Percentiles rank a stretch among this genome's conserved stretches.
Evolutionary conservation across 768 basidiomycete species (phyloP).

Genomic region (Pleurotus tuoliensis): DNA sequence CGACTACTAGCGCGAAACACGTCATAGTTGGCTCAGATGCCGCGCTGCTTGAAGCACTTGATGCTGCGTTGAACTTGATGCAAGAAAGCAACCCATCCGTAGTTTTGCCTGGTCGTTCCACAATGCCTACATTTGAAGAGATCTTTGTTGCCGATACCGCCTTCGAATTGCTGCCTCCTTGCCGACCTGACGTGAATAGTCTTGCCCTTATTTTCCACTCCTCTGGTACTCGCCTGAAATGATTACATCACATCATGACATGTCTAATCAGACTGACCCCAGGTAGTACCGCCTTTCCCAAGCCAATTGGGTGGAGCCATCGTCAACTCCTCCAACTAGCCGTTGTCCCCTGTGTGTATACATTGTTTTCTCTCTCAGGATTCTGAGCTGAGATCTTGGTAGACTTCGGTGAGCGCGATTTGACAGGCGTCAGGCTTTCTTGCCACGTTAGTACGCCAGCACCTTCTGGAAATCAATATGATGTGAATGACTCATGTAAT

Average conservation of each 20-base stretch:
- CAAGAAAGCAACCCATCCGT: background rate
- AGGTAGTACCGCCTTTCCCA: slow-evolving; percentile 4
- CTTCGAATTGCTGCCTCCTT: slow-evolving; percentile 2
- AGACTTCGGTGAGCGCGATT: slow-evolving; percentile 5
- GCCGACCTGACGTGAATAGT: background rate
- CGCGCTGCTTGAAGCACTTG: slow-evolving; percentile 15
- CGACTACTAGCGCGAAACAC: slow-evolving; percentile 8
- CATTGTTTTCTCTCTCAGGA: background rate
- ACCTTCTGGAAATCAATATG: background rate
- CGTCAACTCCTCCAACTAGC: slow-evolving; percentile 1
- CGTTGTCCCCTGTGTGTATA: background rate
- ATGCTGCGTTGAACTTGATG: slow-evolving; percentile 14
- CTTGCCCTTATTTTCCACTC: background rate
- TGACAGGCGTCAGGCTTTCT: slow-evolving; percentile 1
- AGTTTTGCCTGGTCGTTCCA: slow-evolving; percentile 12
- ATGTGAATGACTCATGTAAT: background rate
- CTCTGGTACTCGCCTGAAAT: slow-evolving; percentile 1
- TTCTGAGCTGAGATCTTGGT: background rate
- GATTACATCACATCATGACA: background rate
- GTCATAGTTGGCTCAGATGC: slow-evolving; percentile 24
- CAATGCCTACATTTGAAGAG: slow-evolving; percentile 15
- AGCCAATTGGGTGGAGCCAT: slow-evolving; percentile 1
- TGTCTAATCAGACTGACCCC: background rate
- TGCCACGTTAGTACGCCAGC: background rate
- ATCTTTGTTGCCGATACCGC: slow-evolving; percentile 5